Evolutionary conservation across 2,329 filamentous ascomycete species (phyloP), one percentile per base, ranked within the genome.

Genomic region (Amauroascus niger): DNA sequence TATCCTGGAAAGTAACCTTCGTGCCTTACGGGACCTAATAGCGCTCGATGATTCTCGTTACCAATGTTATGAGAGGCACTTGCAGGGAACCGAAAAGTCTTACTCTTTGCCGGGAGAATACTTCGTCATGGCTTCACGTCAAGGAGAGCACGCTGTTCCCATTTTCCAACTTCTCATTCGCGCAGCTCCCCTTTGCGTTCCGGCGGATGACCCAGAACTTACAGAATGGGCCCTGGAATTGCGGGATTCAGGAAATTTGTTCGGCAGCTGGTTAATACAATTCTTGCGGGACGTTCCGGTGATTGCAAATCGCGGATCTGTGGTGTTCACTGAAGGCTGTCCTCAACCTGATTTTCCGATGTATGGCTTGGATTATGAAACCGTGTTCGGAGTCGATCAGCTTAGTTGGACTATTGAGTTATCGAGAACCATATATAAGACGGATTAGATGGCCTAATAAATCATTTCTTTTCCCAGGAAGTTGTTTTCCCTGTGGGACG

Each of bases 101-200:
- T 71, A 69, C 48, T 57, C 48, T 1, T 56, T 71, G 1, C 66
- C 68, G 1, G 35, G 62, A 0, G 64, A 69, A 6, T 66, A 70
- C 49, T 72, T 70, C 50, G 50, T 64, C 14, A 62, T 63, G 1
- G 68, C 65, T 4, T 61, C 64, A 43, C 62, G 11, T 56, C 61
- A n/a, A 16, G 62, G 58, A 0, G 49, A 63, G 7, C 33, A 46
- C 18, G 61, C 67, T 32, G 52, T 61, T 0, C 54, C 58, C 0
- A 58, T 68, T 20, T 66, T 72, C 18, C 59, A 64, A 39, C 52
- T 64, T 3, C 62, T 73, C 6, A 33, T 73, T 3, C 69, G 69
- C 35, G 63, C 68, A 9, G 69, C 62, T 40, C 66, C 70, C 0
- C 68, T 71, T 46, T 71, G 69, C 4, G 52, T 71, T 5, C 70